phyloP scores from a whole-genome alignment of 257 asterid genomes.

The Ligustrum vulgare region DNA sequence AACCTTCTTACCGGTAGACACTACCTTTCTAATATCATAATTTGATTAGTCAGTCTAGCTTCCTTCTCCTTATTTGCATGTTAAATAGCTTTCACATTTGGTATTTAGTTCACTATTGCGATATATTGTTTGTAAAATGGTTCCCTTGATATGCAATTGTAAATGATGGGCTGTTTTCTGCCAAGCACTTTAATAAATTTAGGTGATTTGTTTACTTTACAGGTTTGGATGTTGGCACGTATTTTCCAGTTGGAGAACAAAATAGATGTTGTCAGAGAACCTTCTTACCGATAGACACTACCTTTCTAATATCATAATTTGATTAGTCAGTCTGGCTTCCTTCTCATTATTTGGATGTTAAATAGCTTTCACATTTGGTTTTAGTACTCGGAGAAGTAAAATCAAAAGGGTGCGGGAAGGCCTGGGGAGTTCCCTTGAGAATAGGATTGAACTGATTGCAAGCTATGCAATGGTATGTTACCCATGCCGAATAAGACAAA shows the following conservation, averaged over 20 bases:
- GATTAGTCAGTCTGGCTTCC: not conserved
- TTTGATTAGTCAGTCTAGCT: too few relatives aligned
- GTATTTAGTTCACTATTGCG: not conserved
- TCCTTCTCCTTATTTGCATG: too few relatives aligned
- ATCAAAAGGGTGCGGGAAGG: slow-evolving; percentile 77
- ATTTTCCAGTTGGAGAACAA: slow-evolving; percentile 94
- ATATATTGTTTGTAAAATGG: not conserved
- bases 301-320: slow-evolving; percentile 1
- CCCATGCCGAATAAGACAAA: too few relatives aligned
- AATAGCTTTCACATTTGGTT: slow-evolving; percentile 11
- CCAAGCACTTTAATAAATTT: not conserved
- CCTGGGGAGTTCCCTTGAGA: slow-evolving; percentile 72
- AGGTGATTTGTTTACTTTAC: slow-evolving; percentile 5
- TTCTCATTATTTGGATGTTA: not conserved
- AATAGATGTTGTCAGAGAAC: slow-evolving; percentile 90
- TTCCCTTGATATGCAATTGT: slow-evolving; percentile 3
- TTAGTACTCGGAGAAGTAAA: slow-evolving; percentile 77
- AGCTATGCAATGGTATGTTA: slow-evolving; percentile 87
- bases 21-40: too few relatives aligned
- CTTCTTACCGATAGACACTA: slow-evolving; percentile 69
- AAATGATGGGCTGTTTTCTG: not conserved
- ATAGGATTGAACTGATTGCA: slow-evolving; percentile 85
- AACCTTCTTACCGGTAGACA: too few relatives aligned
- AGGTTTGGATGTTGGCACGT: slow-evolving; percentile 98
- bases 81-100: too few relatives aligned